Conservation (phyloP, 108 stramenopile species). For the Nannochloropsis gaditana region DNA sequence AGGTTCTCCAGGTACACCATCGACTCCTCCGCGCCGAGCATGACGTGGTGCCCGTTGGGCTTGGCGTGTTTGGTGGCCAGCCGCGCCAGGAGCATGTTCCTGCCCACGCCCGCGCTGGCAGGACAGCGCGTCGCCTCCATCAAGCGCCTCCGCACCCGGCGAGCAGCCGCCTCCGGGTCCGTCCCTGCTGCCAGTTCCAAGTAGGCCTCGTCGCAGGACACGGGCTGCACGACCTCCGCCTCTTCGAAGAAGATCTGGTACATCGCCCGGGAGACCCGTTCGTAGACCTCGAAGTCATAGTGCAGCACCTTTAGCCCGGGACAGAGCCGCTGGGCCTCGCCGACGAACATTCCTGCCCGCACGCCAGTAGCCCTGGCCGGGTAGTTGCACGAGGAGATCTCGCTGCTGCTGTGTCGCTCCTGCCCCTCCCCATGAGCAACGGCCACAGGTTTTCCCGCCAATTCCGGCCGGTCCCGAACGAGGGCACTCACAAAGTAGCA, state of each 20-base stretch:
- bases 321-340: slow-evolving; percentile 71
- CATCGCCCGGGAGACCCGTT: slow-evolving; percentile 69
- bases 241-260: slow-evolving; percentile 63
- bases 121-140: slow-evolving; percentile 70
- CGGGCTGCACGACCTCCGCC: slow-evolving; percentile 69
- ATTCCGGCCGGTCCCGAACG: slow-evolving; percentile 70
- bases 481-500: slow-evolving; percentile 86
- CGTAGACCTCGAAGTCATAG: slow-evolving; percentile 80
- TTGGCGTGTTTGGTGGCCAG: slow-evolving; percentile 80
- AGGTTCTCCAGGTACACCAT: slow-evolving; percentile 59
- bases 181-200: slow-evolving; percentile 60
- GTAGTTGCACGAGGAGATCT: slow-evolving; percentile 90
- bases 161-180: slow-evolving; percentile 48
- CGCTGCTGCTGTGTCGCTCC: slow-evolving; percentile 43
- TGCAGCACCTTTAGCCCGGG: slow-evolving; percentile 74
- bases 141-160: slow-evolving; percentile 65
- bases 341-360: slow-evolving; percentile 83
- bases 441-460: slow-evolving; percentile 70
- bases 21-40: slow-evolving; percentile 58
- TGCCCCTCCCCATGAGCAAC: slow-evolving; percentile 65
- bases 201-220: slow-evolving; percentile 86
- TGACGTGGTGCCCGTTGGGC: slow-evolving; percentile 64
- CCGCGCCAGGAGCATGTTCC: slow-evolving; percentile 78
- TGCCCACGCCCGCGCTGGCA: slow-evolving; percentile 73
- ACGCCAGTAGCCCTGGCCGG: slow-evolving; percentile 76